phyloP scores from a whole-genome alignment of 306 rosid species.

The Hippophae rhamnoides region DNA sequence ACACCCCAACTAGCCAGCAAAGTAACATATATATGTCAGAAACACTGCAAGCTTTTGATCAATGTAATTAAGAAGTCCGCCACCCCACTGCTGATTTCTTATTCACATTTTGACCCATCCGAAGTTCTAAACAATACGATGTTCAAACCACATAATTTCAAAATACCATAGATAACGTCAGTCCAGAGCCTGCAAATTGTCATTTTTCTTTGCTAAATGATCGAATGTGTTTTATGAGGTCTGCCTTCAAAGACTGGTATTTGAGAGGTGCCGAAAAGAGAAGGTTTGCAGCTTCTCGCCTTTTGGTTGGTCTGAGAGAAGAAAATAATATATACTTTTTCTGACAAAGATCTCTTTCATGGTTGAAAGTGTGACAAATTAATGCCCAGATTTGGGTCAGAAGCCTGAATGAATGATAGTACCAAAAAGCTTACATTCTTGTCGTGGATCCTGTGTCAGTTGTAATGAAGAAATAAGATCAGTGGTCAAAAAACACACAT shows the following conservation, averaged over 20 bases:
- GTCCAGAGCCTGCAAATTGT: too few relatives aligned
- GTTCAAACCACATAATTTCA: too few relatives aligned
- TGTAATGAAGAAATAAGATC: neutral
- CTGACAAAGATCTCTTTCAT: slow-evolving; percentile 80
- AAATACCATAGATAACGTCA: too few relatives aligned
- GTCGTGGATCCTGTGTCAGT: slow-evolving; percentile 66
- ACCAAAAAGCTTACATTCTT: slow-evolving; percentile 95
- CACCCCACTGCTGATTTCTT: too few relatives aligned
- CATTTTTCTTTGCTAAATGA: slow-evolving; percentile 26
- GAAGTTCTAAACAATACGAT: too few relatives aligned
- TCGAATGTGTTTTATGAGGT: slow-evolving; percentile 38
- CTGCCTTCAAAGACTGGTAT: slow-evolving; percentile 56
- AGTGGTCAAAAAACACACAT: too few relatives aligned
- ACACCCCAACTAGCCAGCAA: slow-evolving; percentile 27
- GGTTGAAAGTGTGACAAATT: slow-evolving; percentile 61
- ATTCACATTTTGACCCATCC: too few relatives aligned
- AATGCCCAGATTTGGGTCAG: slow-evolving; percentile 95
- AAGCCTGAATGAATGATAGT: slow-evolving; percentile 95
- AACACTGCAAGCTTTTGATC: slow-evolving; percentile 31
- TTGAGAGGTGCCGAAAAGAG: slow-evolving; percentile 21
- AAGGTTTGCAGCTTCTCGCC: slow-evolving; percentile 30
- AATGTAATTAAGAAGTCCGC: neutral
- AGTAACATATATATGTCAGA: slow-evolving; percentile 19
- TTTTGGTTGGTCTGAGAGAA: slow-evolving; percentile 75
- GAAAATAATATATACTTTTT: slow-evolving; percentile 89